Conservation (phyloP, 2,329 filamentous ascomycete species). For the Nothophaeocryptopus gaeumannii region DNA sequence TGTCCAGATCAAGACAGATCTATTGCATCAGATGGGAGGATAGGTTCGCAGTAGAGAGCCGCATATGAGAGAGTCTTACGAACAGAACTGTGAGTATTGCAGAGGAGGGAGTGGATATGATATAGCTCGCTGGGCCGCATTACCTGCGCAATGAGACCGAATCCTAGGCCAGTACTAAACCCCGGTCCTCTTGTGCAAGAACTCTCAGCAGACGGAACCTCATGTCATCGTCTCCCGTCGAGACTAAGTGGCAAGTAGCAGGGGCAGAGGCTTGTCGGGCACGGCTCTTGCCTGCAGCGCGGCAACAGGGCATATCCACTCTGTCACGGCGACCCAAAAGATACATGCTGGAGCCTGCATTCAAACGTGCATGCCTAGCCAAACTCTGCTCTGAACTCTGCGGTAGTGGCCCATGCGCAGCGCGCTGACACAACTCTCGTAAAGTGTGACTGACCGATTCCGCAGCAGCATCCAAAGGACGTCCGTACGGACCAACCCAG, state of each 20-base stretch:
- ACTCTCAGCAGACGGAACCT: constrained; percentile 14
- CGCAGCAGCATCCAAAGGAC: too few species aligned
- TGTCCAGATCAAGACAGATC: background rate
- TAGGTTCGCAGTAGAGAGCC: too few species aligned
- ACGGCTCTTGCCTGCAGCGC: constrained; percentile 16
- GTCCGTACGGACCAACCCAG: too few species aligned
- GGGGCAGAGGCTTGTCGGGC: background rate
- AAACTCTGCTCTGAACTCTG: too few species aligned
- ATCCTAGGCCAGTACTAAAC: too few species aligned
- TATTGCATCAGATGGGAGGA: background rate
- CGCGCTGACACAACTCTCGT: too few species aligned
- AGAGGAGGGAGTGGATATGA: constrained; percentile 7
- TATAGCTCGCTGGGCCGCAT: constrained; percentile 10
- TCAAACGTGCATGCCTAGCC: too few species aligned
- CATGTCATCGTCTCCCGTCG: constrained; percentile 15
- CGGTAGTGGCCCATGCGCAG: too few species aligned
- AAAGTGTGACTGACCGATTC: too few species aligned
- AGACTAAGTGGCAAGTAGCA: constrained; percentile 14
- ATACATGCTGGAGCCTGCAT: too few species aligned
- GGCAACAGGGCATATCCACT: constrained; percentile 9
- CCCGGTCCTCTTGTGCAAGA: constrained; percentile 8
- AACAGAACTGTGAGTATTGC: background rate
- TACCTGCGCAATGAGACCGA: constrained; percentile 4
- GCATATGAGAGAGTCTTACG: too few species aligned
- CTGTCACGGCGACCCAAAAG: constrained; percentile 1